phyloP scores from a whole-genome alignment of 2,329 filamentous ascomycete genomes.

The Fusarium xylarioides region DNA sequence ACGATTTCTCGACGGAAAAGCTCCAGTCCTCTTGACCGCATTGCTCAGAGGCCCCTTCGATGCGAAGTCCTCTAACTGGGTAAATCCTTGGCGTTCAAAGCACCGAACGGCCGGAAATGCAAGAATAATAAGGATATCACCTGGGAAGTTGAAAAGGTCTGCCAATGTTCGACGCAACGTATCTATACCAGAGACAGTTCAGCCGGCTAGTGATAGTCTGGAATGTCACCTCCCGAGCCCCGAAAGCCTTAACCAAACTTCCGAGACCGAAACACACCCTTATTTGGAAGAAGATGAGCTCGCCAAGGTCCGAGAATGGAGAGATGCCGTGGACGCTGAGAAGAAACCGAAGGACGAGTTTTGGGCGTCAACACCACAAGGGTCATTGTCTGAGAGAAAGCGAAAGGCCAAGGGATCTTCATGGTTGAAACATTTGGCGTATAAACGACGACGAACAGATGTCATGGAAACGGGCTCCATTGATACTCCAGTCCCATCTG shows the following conservation, averaged over 20 bases:
- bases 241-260: constrained; percentile 51
- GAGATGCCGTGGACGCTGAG: constrained; percentile 33
- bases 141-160: constrained; percentile 24
- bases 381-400: constrained; percentile 33
- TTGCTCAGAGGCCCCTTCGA: constrained; percentile 70
- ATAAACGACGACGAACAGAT: constrained; percentile 43
- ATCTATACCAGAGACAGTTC: constrained; percentile 29
- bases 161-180: constrained; percentile 19
- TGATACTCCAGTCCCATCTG: constrained; percentile 31
- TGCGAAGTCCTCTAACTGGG: constrained; percentile 39
- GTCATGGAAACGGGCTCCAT: constrained; percentile 33
- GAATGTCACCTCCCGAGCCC: constrained; percentile 56
- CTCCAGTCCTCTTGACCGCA: constrained; percentile 68
- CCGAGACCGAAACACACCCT: constrained; percentile 40
- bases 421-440: constrained; percentile 46
- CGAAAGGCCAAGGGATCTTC: constrained; percentile 41
- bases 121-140: constrained; percentile 24
- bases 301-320: constrained; percentile 47
- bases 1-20: constrained; percentile 65
- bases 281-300: constrained; percentile 47
- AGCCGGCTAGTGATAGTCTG: constrained; percentile 29
- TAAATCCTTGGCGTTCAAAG: constrained; percentile 49
- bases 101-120: constrained; percentile 28
- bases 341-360: constrained; percentile 27
- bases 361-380: constrained; percentile 34